Percentiles rank a stretch among this genome's conserved stretches.
These are phyloP conservation scores for Boletus reticuloceps DNA, from an alignment of 768 basidiomycete species.

Conservation along the genomic window DNA sequence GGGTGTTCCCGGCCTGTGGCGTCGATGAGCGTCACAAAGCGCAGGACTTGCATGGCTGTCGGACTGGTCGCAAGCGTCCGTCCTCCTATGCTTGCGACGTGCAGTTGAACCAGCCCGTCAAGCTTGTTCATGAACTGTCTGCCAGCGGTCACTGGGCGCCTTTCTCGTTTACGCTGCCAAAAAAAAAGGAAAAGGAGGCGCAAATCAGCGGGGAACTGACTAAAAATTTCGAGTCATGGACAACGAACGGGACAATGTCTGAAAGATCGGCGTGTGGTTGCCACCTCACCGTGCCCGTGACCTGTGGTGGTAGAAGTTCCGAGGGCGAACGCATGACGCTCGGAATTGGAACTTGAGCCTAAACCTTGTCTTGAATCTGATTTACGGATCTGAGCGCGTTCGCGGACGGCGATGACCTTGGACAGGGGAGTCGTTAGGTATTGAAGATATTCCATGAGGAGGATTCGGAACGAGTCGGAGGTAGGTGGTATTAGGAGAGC, in stretches of 20 bases:
- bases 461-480: neutral
- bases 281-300: neutral
- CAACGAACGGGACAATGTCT: constrained; percentile 14
- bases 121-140: constrained; percentile 18
- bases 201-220: neutral
- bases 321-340: constrained; percentile 8
- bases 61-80: constrained; percentile 12
- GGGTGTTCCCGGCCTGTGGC: constrained; percentile 26
- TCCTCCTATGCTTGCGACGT: constrained; percentile 12
- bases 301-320: neutral
- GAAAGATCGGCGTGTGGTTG: constrained; percentile 4
- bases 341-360: constrained; percentile 4
- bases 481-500: neutral
- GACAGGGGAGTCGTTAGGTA: constrained; percentile 14
- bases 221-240: neutral
- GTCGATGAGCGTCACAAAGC: constrained; percentile 24
- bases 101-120: constrained; percentile 21
- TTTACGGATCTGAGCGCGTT: constrained; percentile 8
- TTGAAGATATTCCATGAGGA: constrained; percentile 23
- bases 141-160: neutral
- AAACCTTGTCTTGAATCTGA: constrained; percentile 18
- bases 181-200: neutral
- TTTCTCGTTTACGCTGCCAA: constrained; percentile 22
- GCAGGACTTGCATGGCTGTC: constrained; percentile 19
- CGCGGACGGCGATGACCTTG: constrained; percentile 23